phyloP scores from a whole-genome alignment of 2,329 filamentous ascomycete species.

The Fusarium sp. region DNA sequence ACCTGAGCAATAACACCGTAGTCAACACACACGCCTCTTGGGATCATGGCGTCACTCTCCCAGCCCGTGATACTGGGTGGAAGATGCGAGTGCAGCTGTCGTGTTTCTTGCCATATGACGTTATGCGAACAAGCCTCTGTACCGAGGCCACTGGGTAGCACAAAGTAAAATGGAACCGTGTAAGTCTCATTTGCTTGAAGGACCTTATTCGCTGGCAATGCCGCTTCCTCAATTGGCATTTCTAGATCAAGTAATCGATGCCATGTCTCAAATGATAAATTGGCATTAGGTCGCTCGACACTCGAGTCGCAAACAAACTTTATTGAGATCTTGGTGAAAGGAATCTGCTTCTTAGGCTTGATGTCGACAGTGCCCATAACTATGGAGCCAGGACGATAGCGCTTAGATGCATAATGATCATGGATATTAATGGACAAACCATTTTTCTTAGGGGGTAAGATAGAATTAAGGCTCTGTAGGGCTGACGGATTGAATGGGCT shows the following conservation, averaged over 20 bases:
- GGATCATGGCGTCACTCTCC: constrained; percentile 6
- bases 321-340: constrained; percentile 6
- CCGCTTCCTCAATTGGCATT: constrained; percentile 4
- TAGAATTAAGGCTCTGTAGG: constrained; percentile 4
- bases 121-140: constrained; percentile 16
- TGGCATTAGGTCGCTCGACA: constrained; percentile 6
- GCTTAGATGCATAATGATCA: constrained; percentile 21
- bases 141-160: constrained; percentile 3
- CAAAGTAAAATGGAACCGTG: constrained; percentile 12
- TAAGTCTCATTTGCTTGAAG: constrained; percentile 3
- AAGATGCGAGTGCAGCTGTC: constrained; percentile 1
- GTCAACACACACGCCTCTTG: background rate
- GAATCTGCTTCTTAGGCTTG: constrained; percentile 9
- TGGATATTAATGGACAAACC: background rate
- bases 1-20: constrained; percentile 16
- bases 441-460: background rate
- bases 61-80: constrained; percentile 3
- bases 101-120: constrained; percentile 15
- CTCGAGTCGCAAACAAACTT: constrained; percentile 19
- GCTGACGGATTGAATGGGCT: constrained; percentile 7
- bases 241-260: constrained; percentile 15
- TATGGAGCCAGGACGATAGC: constrained; percentile 3
- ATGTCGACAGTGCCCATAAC: constrained; percentile 7
- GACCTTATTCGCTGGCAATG: background rate
- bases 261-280: constrained; percentile 11